These are phyloP conservation scores for Vigna trinervia DNA, from an alignment of 306 rosid species.

Conservation along the genomic window DNA sequence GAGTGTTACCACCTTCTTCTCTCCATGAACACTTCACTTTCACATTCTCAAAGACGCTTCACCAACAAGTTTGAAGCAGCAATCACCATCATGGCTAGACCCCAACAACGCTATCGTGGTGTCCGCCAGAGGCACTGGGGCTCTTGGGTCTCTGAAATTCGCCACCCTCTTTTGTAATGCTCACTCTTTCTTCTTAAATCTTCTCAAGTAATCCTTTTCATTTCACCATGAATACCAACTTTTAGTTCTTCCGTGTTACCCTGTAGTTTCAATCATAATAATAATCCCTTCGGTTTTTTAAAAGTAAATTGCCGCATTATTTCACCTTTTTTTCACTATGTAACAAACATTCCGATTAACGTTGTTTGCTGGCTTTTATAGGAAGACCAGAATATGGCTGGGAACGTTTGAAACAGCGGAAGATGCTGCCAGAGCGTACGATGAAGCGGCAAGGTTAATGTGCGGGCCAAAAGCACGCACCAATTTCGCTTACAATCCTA, in stretches of 20 bases:
- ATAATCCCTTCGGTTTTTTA: too few species aligned
- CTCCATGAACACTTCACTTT: slow-evolving; percentile 6
- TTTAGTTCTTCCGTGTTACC: too few species aligned
- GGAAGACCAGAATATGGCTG: slow-evolving; percentile 79
- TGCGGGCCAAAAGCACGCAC: slow-evolving; percentile 72
- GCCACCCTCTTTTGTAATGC: slow-evolving; percentile 56
- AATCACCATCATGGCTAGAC: slow-evolving; percentile 57
- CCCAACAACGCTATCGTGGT: slow-evolving; percentile 73
- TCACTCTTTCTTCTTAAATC: slow-evolving; percentile 35
- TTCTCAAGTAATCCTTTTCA: neutral
- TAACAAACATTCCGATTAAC: neutral
- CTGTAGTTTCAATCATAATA: too few species aligned
- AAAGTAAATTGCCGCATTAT: too few species aligned
- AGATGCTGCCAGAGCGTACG: slow-evolving; percentile 79
- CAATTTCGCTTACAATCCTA: slow-evolving; percentile 63
- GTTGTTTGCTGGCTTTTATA: slow-evolving; percentile 4
- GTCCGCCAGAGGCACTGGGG: slow-evolving; percentile 84
- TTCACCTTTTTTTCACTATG: too few species aligned
- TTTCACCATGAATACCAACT: too few species aligned
- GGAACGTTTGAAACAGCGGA: slow-evolving; percentile 81
- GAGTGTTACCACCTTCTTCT: neutral
- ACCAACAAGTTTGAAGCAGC: slow-evolving; percentile 26
- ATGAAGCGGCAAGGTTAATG: slow-evolving; percentile 76
- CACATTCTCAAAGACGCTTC: slow-evolving; percentile 27
- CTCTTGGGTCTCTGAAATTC: slow-evolving; percentile 85